Percentiles rank a stretch among this genome's conserved stretches.
These are phyloP conservation scores for Pseudocercospora macadamiae DNA, from an alignment of 2,329 filamentous ascomycete species.

Conservation along the genomic window DNA sequence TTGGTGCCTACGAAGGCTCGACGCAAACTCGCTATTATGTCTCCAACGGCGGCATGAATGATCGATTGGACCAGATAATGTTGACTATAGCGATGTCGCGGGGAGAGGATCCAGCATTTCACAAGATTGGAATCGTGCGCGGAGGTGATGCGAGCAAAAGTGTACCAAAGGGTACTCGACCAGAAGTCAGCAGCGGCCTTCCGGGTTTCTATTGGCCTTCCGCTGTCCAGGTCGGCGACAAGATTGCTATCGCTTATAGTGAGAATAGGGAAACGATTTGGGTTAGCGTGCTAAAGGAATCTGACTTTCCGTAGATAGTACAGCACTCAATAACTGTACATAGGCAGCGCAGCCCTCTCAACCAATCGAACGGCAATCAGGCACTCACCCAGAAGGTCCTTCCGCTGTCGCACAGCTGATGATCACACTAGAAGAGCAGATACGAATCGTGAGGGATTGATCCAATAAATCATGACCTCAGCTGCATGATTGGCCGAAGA, in stretches of 20 bases:
- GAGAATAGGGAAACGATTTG: slow-evolving; percentile 17
- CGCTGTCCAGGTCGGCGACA: slow-evolving; percentile 12
- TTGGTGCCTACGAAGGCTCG: slow-evolving; percentile 5
- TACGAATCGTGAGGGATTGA: no score
- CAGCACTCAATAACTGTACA: no score
- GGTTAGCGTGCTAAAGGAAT: slow-evolving; percentile 13
- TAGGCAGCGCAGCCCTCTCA: no score
- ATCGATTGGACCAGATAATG: slow-evolving; percentile 2
- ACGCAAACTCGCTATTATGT: slow-evolving; percentile 13
- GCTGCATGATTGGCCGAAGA: no score
- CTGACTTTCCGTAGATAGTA: slow-evolving; percentile 45
- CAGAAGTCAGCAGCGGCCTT: slow-evolving; percentile 1
- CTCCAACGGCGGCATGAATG: slow-evolving; percentile 15
- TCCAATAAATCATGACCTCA: no score
- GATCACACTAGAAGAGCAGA: no score
- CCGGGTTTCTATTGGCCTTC: slow-evolving; percentile 20
- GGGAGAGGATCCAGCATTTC: slow-evolving; percentile 13
- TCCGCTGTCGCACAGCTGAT: no score
- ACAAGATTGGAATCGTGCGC: slow-evolving; percentile 16
- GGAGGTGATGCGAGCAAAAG: slow-evolving; percentile 14
- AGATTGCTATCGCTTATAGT: slow-evolving; percentile 18
- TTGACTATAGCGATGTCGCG: slow-evolving; percentile 13
- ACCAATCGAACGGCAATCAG: no score
- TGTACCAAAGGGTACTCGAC: slow-evolving; percentile 4
- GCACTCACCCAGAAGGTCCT: no score